Evolutionary conservation across 108 stramenopile species (phyloP).

Genomic region (Chaetoceros tenuissimus): DNA sequence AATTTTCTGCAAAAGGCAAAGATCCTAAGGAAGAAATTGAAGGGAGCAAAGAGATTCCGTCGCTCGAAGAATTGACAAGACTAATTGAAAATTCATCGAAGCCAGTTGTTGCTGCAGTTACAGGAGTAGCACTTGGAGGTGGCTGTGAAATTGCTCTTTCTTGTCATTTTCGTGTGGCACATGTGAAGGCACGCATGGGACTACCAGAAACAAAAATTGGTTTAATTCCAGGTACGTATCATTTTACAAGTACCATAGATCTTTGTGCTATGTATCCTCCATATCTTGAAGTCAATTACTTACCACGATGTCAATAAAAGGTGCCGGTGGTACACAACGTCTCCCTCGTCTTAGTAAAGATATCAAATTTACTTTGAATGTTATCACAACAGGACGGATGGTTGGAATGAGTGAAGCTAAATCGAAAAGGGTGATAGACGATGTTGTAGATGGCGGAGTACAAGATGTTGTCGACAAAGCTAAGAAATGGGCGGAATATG

Average conservation of each 20-base stretch:
- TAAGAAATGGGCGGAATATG: constrained; percentile 51
- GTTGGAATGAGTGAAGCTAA: background rate
- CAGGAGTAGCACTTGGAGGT: constrained; percentile 87
- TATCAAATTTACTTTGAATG: constrained; percentile 67
- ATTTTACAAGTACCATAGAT: background rate
- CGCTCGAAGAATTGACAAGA: constrained; percentile 54
- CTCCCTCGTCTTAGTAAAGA: constrained; percentile 82
- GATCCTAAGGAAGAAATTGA: constrained; percentile 12
- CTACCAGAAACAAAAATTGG: constrained; percentile 94
- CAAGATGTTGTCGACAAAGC: constrained; percentile 35
- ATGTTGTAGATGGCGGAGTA: too few relatives aligned
- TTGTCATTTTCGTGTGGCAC: constrained; percentile 83
- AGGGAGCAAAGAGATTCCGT: constrained; percentile 26
- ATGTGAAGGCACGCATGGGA: constrained; percentile 53
- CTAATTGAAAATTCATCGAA: constrained; percentile 64
- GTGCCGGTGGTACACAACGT: constrained; percentile 96
- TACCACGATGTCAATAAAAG: constrained; percentile 4
- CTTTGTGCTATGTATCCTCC: background rate
- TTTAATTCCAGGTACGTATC: constrained; percentile 71
- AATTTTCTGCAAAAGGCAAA: constrained; percentile 45
- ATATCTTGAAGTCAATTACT: background rate
- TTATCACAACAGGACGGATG: too few relatives aligned
- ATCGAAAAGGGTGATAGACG: too few relatives aligned
- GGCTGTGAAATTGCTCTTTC: constrained; percentile 92
- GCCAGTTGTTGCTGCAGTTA: constrained; percentile 93